phyloP scores from a whole-genome alignment of 2,329 filamentous ascomycete genomes.

The Talaromyces amestolkiae region DNA sequence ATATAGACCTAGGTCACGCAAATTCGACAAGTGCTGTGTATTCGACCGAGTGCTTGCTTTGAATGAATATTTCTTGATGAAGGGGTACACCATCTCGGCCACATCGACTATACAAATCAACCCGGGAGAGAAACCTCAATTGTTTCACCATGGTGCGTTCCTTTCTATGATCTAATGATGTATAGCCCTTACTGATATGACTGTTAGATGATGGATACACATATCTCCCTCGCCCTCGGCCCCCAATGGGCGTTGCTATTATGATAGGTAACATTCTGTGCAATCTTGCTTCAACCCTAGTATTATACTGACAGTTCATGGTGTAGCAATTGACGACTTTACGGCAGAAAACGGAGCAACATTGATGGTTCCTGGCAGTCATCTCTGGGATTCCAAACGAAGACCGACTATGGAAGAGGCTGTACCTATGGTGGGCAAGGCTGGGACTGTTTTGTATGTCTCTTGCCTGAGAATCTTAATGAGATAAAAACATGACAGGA shows the following conservation, averaged over 20 bases:
- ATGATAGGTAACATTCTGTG: conserved; percentile 32
- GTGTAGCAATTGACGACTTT: conserved; percentile 33
- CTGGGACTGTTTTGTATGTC: conserved; percentile 36
- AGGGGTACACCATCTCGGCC: conserved; percentile 36
- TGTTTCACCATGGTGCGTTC: conserved; percentile 34
- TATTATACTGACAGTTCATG: background rate
- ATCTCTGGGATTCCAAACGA: conserved; percentile 33
- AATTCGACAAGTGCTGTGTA: conserved; percentile 39
- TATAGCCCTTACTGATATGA: background rate
- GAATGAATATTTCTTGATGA: conserved; percentile 43
- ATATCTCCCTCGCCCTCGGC: conserved; percentile 35
- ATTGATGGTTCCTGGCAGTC: conserved; percentile 36
- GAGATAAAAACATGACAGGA: background rate
- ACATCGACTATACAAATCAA: conserved; percentile 42
- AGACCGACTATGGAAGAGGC: conserved; percentile 28
- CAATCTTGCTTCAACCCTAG: background rate
- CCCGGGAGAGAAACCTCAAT: conserved; percentile 39
- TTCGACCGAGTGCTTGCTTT: conserved; percentile 38
- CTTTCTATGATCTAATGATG: too few relatives aligned
- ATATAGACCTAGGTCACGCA: conserved; percentile 26
- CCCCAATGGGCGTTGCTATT: conserved; percentile 33
- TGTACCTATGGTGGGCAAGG: conserved; percentile 35
- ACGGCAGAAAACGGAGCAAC: conserved; percentile 37
- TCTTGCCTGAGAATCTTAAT: too few relatives aligned
- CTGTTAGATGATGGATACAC: conserved; percentile 30